Evolutionary conservation across 306 rosid species (phyloP).

Genomic region (Hylodesmum podocarpum): DNA sequence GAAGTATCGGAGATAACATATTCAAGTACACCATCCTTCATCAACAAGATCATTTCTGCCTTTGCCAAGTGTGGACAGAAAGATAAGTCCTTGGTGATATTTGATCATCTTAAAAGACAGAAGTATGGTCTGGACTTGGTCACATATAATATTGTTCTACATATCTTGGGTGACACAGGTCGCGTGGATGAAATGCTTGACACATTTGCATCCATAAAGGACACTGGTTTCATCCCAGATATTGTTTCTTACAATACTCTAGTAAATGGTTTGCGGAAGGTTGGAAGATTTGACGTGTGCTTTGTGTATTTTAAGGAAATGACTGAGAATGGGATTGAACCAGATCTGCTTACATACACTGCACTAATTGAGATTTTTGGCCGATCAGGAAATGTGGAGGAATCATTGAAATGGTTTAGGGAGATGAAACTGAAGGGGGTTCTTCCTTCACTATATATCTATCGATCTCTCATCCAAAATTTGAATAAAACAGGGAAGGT

Average conservation of each 20-base stretch:
- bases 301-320: constrained; percentile 59
- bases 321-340: constrained; percentile 55
- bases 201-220: constrained; percentile 56
- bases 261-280: constrained; percentile 65
- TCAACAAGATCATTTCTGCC: constrained; percentile 65
- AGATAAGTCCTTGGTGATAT: constrained; percentile 68
- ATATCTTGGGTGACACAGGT: constrained; percentile 70
- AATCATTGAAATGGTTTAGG: constrained; percentile 52
- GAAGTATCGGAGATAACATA: constrained; percentile 43
- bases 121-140: constrained; percentile 51
- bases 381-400: constrained; percentile 68
- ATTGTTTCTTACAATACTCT: constrained; percentile 69
- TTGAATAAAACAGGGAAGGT: constrained; percentile 62
- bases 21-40: constrained; percentile 46
- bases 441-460: constrained; percentile 58
- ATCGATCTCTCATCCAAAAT: constrained; percentile 52
- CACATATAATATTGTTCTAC: constrained; percentile 67
- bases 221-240: constrained; percentile 58
- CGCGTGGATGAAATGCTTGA: constrained; percentile 53
- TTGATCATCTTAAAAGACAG: constrained; percentile 48
- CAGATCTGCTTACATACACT: constrained; percentile 76
- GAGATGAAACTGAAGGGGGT: constrained; percentile 69
- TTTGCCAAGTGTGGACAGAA: constrained; percentile 64
- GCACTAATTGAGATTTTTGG: constrained; percentile 69
- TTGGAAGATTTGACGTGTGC: constrained; percentile 66